Base-by-base conservation (phyloP, 805 yeast genomes). In the Wickerhamomyces tratensis region DNA sequence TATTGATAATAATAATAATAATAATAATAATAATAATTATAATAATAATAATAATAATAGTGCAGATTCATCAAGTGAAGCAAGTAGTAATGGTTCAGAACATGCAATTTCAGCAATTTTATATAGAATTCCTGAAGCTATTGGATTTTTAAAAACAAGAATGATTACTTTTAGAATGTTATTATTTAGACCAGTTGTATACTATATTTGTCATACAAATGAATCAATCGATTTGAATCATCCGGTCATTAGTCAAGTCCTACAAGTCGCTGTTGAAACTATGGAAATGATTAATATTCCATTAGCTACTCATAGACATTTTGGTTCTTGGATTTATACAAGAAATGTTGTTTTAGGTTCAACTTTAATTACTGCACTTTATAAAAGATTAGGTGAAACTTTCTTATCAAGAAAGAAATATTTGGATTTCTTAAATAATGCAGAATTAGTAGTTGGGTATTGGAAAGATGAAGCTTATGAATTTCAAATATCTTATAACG, bases 271-370 rank as follows among this genome's bases (percentile, higher is more conserved):
- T 1, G 44, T 38, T 0, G 55, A 54, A 29, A 47, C 50, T 0
- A 43, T 48, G 37, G 56, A 50, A 9, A 33, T 52, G 38, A 13
- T 53, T 15, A 48, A 49, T 25, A 39, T 52, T 3, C 50, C 55
- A 33, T 33, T 54, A 10, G 54, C 59, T 1, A 44, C 49, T 1
- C 59, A 54, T 36, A 44, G 59, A 30, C 57, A 54, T 39, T 49
- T 46, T 35, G 58, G 58, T 1, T 53, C 56, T 4, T 54, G 58
- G 58, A 50, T 52, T 39, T 54, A 49, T 27, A 37, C 43, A 1
- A 45, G 56, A 38, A 51, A 49, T 25, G 42, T 46, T 14, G 46
- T 49, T 10, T 33, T 46, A 6, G 40, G 43, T 7, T 41, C 42
- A 6, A 8, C 41, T 12, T 7, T 50, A 14, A 30, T 44, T 0